Evolutionary conservation across 768 basidiomycete genomes (phyloP).

Genomic region (Podaxis carcinomalis): DNA sequence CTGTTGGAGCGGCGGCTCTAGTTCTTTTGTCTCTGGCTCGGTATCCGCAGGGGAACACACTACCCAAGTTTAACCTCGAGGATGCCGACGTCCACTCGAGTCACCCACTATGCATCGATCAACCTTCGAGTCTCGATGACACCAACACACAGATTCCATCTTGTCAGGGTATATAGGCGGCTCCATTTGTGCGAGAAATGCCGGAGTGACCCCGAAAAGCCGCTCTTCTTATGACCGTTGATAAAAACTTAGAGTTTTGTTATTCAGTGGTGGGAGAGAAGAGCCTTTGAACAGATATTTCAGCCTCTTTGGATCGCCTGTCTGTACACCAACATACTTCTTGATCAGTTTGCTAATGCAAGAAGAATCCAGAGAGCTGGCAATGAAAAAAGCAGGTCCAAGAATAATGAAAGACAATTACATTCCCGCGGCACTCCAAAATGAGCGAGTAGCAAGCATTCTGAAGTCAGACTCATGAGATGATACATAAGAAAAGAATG

Average conservation of each 20-base stretch:
- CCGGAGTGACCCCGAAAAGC: background rate
- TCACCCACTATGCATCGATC: conserved; percentile 8
- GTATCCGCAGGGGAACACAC: conserved; percentile 51
- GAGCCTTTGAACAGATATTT: background rate
- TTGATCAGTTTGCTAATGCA: too few relatives aligned
- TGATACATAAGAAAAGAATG: background rate
- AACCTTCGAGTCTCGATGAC: conserved; percentile 13
- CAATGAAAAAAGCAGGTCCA: too few relatives aligned
- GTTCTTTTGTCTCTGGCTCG: conserved; percentile 42
- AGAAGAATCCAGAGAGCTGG: too few relatives aligned
- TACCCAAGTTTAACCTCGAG: conserved; percentile 44
- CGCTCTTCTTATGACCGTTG: background rate
- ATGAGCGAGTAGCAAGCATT: too few relatives aligned
- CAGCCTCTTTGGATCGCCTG: background rate
- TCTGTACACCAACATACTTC: too few relatives aligned
- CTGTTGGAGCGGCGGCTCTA: conserved; percentile 32
- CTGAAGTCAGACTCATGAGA: too few relatives aligned
- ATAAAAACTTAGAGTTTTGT: background rate
- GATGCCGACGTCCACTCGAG: conserved; percentile 22
- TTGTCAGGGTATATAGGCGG: background rate
- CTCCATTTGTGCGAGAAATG: background rate
- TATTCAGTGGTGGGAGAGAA: background rate
- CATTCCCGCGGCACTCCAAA: too few relatives aligned
- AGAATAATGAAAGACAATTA: too few relatives aligned
- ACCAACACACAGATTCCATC: conserved; percentile 10